phyloP scores from a whole-genome alignment of 805 yeast genomes.

The Brettanomyces sp. region DNA sequence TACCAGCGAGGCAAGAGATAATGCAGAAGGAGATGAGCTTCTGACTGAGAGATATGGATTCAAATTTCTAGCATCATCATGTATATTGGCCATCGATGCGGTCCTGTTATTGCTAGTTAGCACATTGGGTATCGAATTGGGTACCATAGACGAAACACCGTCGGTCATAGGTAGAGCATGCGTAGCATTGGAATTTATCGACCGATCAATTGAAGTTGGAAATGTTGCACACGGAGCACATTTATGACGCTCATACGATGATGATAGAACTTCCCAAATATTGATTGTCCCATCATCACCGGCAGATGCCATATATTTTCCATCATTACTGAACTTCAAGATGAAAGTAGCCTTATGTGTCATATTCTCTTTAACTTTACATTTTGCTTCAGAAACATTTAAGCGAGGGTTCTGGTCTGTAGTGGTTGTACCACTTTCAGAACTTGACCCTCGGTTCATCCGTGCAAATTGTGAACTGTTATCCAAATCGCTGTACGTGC shows the following conservation, averaged over 20 bases:
- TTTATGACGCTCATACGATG: conserved; percentile 50
- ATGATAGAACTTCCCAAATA: conserved; percentile 73
- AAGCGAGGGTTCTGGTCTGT: not conserved
- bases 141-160: not conserved
- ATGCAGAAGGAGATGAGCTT: not conserved
- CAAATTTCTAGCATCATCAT: not conserved
- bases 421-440: not conserved
- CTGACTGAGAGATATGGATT: not conserved
- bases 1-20: not conserved
- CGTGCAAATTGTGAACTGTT: not conserved
- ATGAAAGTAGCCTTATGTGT: conserved; percentile 50
- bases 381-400: not conserved
- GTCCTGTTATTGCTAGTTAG: not conserved
- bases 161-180: conserved; percentile 2
- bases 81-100: not conserved
- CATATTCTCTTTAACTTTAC: not conserved
- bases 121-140: not conserved
- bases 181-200: conserved; percentile 4
- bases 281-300: conserved; percentile 64
- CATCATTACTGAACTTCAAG: conserved; percentile 68
- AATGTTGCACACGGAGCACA: not conserved
- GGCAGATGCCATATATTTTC: conserved; percentile 75
- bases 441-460: not conserved
- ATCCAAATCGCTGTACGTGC: not conserved
- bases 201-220: not conserved